Percentiles rank a stretch among this genome's conserved stretches.
These are phyloP conservation scores for Scheffersomyces stipitis DNA, from an alignment of 805 yeast species.

Conservation along the genomic window DNA sequence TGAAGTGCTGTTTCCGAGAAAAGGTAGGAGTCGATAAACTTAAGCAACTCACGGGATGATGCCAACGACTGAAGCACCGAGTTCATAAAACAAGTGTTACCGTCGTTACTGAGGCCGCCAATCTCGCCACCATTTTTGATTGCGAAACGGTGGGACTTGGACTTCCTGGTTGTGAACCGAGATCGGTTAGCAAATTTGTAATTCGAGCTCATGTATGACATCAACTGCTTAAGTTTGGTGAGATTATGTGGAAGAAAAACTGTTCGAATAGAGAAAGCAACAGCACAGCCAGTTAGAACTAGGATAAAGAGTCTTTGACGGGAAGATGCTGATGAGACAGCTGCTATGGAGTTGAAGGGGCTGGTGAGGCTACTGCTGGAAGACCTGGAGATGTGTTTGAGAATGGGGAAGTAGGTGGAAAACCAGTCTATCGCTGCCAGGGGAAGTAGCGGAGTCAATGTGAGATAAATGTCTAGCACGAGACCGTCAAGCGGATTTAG, in stretches of 20 bases:
- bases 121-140: slow-evolving; percentile 64
- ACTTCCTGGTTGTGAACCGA: slow-evolving; percentile 2
- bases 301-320: too few relatives aligned
- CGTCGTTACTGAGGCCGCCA: slow-evolving; percentile 87
- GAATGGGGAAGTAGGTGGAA: too few relatives aligned
- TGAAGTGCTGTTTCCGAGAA: slow-evolving; percentile 29
- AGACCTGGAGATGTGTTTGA: too few relatives aligned
- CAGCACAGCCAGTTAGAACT: too few relatives aligned
- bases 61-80: slow-evolving; percentile 83
- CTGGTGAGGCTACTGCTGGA: too few relatives aligned
- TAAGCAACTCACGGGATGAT: slow-evolving; percentile 59
- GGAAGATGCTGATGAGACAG: too few relatives aligned
- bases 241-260: slow-evolving; percentile 3
- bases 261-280: neutral
- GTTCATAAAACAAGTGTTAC: slow-evolving; percentile 94
- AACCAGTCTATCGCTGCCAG: too few relatives aligned
- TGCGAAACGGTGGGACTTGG: slow-evolving; percentile 40
- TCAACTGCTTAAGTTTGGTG: slow-evolving; percentile 2
- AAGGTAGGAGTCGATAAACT: slow-evolving; percentile 50
- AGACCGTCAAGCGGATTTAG: too few relatives aligned
- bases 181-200: neutral
- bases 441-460: too few relatives aligned
- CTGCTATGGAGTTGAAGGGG: too few relatives aligned
- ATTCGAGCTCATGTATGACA: slow-evolving; percentile 1
- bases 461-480: too few relatives aligned